Evolutionary conservation across 345 rosid species (phyloP).

Genomic region (Toxicodendron radicans): DNA sequence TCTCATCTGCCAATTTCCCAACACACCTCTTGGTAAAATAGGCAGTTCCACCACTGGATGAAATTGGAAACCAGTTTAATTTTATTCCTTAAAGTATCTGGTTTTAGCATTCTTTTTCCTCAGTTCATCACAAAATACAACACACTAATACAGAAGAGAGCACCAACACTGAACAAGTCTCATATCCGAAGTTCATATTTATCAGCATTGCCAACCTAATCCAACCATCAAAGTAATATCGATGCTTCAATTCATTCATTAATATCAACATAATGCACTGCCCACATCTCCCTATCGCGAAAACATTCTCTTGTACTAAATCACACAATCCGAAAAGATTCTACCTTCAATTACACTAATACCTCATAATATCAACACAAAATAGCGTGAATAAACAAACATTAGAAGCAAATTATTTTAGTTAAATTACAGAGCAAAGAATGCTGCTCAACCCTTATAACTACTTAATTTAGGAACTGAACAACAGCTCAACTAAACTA

Average conservation of each 20-base stretch:
- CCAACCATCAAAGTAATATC: not conserved
- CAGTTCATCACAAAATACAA: not conserved
- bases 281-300: not conserved
- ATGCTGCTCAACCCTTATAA: not conserved
- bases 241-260: not conserved
- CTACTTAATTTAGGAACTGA: not conserved
- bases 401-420: not conserved
- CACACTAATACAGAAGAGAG: not conserved
- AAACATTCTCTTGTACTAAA: not conserved
- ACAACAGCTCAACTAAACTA: not conserved
- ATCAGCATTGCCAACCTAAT: not conserved
- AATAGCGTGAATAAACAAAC: not conserved
- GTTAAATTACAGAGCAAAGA: not conserved
- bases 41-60: too few relatives aligned
- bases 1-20: too few relatives aligned
- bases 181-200: not conserved
- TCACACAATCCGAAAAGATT: not conserved
- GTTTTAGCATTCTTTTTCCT: too few relatives aligned
- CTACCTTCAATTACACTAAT: not conserved
- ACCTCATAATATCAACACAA: not conserved
- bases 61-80: too few relatives aligned
- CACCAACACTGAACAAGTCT: not conserved
- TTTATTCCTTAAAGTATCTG: too few relatives aligned
- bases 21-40: too few relatives aligned
- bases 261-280: not conserved